Evolutionary conservation across 2,329 filamentous ascomycete genomes (phyloP).

Genomic region (Trichoderma cornu-damae): DNA sequence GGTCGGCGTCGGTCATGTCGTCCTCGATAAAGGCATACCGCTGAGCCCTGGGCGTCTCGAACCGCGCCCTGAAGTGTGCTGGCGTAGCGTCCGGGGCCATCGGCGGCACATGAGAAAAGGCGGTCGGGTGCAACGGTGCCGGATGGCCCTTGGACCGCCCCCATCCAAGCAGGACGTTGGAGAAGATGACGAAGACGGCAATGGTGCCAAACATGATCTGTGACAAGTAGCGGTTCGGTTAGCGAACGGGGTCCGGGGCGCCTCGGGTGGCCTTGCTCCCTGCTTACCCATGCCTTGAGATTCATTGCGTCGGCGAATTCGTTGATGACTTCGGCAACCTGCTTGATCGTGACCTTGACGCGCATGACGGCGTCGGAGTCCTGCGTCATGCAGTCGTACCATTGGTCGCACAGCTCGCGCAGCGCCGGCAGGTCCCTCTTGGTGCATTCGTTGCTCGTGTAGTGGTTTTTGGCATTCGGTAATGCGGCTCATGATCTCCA

Average conservation of each 20-base stretch:
- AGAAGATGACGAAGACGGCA: constrained; percentile 12
- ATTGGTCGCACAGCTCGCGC: constrained; percentile 66
- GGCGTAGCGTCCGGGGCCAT: constrained; percentile 34
- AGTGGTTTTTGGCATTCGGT: constrained; percentile 68
- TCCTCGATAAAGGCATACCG: constrained; percentile 39
- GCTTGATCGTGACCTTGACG: constrained; percentile 76
- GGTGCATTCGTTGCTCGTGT: constrained; percentile 68
- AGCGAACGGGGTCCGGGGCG: neutral
- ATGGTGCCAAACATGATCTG: constrained; percentile 1
- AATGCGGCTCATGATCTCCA: constrained; percentile 67
- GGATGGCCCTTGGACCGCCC: neutral
- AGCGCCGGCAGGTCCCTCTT: constrained; percentile 65
- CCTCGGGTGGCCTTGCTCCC: neutral
- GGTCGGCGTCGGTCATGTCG: constrained; percentile 50
- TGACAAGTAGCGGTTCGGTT: neutral
- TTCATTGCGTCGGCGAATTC: constrained; percentile 87
- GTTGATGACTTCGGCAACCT: constrained; percentile 89
- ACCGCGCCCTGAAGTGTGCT: constrained; percentile 47
- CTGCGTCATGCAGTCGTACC: constrained; percentile 82
- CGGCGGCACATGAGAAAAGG: constrained; percentile 20
- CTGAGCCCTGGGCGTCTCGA: constrained; percentile 44
- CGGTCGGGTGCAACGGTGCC: constrained; percentile 19
- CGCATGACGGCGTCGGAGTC: constrained; percentile 73
- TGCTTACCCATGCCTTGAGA: constrained; percentile 62
- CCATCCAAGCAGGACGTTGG: constrained; percentile 11